These are phyloP conservation scores for Saccharomycopsis vini DNA, from an alignment of 805 yeast genomes.

Conservation along the genomic window DNA sequence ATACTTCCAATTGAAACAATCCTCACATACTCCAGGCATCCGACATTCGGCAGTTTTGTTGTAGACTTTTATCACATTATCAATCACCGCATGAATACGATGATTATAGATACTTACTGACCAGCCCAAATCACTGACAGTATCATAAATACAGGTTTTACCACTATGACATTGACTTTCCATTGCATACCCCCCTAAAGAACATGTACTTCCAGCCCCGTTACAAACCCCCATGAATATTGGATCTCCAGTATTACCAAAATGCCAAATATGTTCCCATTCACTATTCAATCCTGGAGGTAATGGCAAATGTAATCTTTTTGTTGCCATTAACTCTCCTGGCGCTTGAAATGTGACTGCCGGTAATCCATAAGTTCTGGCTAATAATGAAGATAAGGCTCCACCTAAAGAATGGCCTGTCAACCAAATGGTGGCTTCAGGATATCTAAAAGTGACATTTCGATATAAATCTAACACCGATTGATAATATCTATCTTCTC, in stretches of 20 bases:
- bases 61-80: constrained; percentile 61
- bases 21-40: constrained; percentile 75
- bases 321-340: constrained; percentile 78
- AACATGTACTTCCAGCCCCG: constrained; percentile 84
- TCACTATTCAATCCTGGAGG: constrained; percentile 83
- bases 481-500: constrained; percentile 74
- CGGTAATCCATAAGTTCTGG: constrained; percentile 85
- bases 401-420: constrained; percentile 97
- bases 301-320: constrained; percentile 78
- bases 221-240: constrained; percentile 94
- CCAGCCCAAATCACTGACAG: constrained; percentile 86
- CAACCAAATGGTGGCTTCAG: constrained; percentile 71
- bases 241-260: constrained; percentile 97
- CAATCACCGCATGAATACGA: constrained; percentile 83
- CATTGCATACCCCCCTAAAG: constrained; percentile 93
- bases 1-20: constrained; percentile 84
- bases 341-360: constrained; percentile 90
- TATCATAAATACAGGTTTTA: constrained; percentile 77
- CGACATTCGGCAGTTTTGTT: constrained; percentile 71
- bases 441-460: constrained; percentile 59
- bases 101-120: constrained; percentile 81
- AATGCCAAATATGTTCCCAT: constrained; percentile 83
- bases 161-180: constrained; percentile 95
- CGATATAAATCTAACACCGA: constrained; percentile 71
- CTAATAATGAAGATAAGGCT: constrained; percentile 68